phyloP scores from a whole-genome alignment of 2,329 filamentous ascomycete genomes.

The Diplocarpon mali region DNA sequence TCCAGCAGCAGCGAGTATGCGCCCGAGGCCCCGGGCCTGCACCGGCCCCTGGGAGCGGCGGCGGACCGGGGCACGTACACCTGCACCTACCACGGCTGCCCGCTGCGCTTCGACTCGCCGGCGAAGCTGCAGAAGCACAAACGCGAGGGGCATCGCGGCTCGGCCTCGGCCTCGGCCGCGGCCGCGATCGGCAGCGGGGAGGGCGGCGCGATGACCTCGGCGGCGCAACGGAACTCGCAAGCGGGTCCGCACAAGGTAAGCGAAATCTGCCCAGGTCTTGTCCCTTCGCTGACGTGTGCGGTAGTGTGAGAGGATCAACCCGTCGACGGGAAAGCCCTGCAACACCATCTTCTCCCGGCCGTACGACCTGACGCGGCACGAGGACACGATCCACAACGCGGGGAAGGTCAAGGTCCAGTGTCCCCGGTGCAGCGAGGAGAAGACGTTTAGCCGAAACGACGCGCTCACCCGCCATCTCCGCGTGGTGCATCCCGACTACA shows the following conservation, averaged over 20 bases:
- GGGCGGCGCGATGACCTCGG: conserved; percentile 36
- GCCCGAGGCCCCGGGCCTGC: conserved; percentile 19
- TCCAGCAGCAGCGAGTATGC: conserved; percentile 30
- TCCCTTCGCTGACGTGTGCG: too few species aligned
- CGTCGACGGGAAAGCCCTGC: conserved; percentile 88
- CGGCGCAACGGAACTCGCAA: conserved; percentile 64
- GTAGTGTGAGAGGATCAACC: conserved; percentile 78
- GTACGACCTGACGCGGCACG: conserved; percentile 92
- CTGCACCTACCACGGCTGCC: conserved; percentile 90
- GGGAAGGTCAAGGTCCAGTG: conserved; percentile 92
- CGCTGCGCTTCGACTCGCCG: conserved; percentile 77
- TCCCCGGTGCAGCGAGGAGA: conserved; percentile 86
- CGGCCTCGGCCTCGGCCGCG: conserved; percentile 23
- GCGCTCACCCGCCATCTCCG: conserved; percentile 89
- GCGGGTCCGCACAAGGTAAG: conserved; percentile 74
- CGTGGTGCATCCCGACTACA: conserved; percentile 83
- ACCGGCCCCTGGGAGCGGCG: conserved; percentile 48
- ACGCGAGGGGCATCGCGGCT: conserved; percentile 78
- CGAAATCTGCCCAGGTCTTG: too few species aligned
- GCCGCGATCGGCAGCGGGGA: conserved; percentile 35
- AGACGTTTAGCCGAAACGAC: conserved; percentile 93
- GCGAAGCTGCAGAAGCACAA: conserved; percentile 88
- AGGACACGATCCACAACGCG: conserved; percentile 94
- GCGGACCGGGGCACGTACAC: conserved; percentile 87
- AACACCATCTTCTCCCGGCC: conserved; percentile 89